phyloP scores from a whole-genome alignment of 2,329 filamentous ascomycete genomes.

The Trichoderma endophyticum region DNA sequence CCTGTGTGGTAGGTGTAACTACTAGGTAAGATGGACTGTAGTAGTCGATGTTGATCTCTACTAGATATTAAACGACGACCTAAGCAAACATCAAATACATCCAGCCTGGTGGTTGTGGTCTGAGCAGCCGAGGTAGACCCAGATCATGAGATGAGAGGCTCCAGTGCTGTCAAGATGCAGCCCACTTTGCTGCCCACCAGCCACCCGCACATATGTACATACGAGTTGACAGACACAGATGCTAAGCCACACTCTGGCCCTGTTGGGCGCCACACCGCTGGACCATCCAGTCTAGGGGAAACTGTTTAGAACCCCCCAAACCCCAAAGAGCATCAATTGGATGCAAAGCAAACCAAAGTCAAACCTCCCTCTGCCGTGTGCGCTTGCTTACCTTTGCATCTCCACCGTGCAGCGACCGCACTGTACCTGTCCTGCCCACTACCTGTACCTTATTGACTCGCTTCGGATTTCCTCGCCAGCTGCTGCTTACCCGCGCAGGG shows the following conservation, averaged over 20 bases:
- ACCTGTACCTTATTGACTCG: slow-evolving; percentile 5
- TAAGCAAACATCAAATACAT: background rate
- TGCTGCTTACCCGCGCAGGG: slow-evolving; percentile 8
- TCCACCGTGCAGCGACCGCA: slow-evolving; percentile 9
- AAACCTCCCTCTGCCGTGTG: slow-evolving; percentile 12
- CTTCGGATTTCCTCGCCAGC: background rate
- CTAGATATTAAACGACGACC: too few relatives aligned
- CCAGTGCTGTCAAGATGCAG: background rate
- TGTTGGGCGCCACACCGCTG: background rate
- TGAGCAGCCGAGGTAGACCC: background rate
- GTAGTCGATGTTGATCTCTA: too few relatives aligned
- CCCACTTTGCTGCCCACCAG: background rate
- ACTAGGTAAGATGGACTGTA: too few relatives aligned
- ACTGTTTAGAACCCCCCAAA: background rate
- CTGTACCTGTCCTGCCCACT: background rate
- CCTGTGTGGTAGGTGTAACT: background rate
- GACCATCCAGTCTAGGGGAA: background rate
- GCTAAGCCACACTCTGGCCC: background rate
- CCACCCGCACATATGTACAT: background rate
- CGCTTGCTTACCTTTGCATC: slow-evolving; percentile 10
- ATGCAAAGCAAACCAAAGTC: background rate
- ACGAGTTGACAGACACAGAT: background rate
- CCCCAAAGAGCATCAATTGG: background rate
- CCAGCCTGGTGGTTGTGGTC: background rate
- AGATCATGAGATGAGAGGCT: background rate